phyloP scores from a whole-genome alignment of 2,329 filamentous ascomycete species.

The Cryphonectria naterciae region DNA sequence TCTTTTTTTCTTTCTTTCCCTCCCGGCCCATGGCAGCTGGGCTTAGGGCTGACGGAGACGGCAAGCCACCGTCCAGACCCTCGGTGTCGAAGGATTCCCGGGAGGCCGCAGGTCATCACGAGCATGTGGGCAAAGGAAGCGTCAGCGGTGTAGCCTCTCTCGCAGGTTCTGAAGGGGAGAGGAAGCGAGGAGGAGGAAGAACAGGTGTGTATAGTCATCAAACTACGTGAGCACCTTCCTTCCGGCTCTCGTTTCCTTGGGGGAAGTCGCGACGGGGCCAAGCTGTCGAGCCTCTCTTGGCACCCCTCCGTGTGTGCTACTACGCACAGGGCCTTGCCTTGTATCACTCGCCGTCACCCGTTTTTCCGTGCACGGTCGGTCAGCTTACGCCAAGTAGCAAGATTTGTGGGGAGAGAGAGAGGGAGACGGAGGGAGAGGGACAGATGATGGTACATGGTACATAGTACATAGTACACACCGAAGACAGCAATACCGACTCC shows the following conservation, averaged over 20 bases:
- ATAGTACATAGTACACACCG: not conserved
- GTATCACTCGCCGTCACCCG: not conserved
- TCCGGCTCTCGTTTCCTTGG: not conserved
- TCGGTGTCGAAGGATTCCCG: not conserved
- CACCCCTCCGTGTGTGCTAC: not conserved
- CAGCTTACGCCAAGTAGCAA: not conserved
- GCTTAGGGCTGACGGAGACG: conserved; percentile 6
- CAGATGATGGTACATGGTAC: not conserved
- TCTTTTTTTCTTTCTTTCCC: not conserved
- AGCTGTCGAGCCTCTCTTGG: not conserved
- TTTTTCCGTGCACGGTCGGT: not conserved
- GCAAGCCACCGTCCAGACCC: conserved; percentile 1
- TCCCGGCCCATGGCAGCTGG: not conserved
- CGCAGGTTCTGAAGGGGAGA: not conserved
- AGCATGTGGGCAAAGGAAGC: not conserved
- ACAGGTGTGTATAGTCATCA: not conserved
- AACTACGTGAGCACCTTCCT: not conserved
- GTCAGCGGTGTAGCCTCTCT: not conserved
- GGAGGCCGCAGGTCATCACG: not conserved
- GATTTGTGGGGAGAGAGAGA: not conserved
- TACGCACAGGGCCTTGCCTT: not conserved
- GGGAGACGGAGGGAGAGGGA: not conserved
- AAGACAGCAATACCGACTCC: not conserved
- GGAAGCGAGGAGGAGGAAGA: not conserved
- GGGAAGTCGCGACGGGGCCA: not conserved